These are phyloP conservation scores for Gaultheria prostrata DNA, from an alignment of 148 eudicot species.

Conservation along the genomic window DNA sequence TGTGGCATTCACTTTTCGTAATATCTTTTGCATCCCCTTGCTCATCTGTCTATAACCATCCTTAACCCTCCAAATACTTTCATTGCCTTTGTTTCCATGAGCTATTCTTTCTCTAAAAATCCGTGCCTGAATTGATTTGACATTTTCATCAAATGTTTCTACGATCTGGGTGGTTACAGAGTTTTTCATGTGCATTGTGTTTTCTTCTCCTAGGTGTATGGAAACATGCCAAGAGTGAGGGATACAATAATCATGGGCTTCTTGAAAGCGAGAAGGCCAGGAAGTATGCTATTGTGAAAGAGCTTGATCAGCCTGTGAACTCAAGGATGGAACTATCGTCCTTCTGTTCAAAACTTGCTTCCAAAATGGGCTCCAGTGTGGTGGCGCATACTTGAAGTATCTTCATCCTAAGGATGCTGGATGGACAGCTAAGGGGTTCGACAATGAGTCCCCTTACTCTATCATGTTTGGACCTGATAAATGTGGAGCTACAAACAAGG, in stretches of 20 bases:
- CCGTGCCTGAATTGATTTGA: neutral
- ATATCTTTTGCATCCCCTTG: neutral
- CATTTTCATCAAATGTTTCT: neutral
- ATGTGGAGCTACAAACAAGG: slow-evolving; percentile 96
- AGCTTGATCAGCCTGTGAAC: slow-evolving; percentile 62
- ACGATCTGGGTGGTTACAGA: neutral
- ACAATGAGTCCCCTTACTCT: slow-evolving; percentile 76
- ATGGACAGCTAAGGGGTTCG: slow-evolving; percentile 74
- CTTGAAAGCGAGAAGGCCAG: slow-evolving; percentile 85
- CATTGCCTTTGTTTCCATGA: neutral
- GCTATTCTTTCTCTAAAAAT: neutral
- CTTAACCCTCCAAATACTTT: neutral
- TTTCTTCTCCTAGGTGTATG: slow-evolving; percentile 57
- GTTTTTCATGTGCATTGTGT: neutral
- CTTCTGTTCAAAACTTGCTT: slow-evolving; percentile 86
- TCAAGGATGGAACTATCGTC: slow-evolving; percentile 63
- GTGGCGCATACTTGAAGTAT: slow-evolving; percentile 82
- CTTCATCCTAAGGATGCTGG: slow-evolving; percentile 89
- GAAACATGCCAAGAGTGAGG: slow-evolving; percentile 88
- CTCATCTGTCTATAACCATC: neutral
- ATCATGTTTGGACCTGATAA: slow-evolving; percentile 93
- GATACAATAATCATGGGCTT: slow-evolving; percentile 93
- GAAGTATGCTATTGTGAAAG: slow-evolving; percentile 93
- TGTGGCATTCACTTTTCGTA: neutral
- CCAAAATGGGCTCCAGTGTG: slow-evolving; percentile 84